A percentile compares a stretch with the other conserved stretches of the same genome.
phyloP scores from a whole-genome alignment of 306 rosid species.

The peach (Prunus persica) region Prunus_persica_NCBIv2 NC_034012.1:1121501-1122000 shows the following conservation, averaged over 20 bases:
- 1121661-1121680: not conserved
- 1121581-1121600: not conserved
- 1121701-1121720: not conserved
- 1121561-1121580: not conserved
- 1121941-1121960: slow-evolving; percentile 16
- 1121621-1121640: not conserved
- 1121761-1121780: slow-evolving; percentile 4
- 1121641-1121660: not conserved
- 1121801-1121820: not conserved
- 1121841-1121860: not conserved
- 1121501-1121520: too few relatives aligned
- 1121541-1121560: not conserved
- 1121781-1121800: not conserved
- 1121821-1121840: not conserved
- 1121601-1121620: not conserved
- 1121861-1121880: not conserved
- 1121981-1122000: not conserved
- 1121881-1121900: not conserved
- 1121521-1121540: not conserved
- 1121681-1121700: too few relatives aligned
- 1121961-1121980: not conserved
- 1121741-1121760: not conserved
- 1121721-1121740: not conserved
- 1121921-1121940: not conserved
- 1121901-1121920: slow-evolving; percentile 2